phyloP scores from a whole-genome alignment of 2,329 filamentous ascomycete species.

The Apiospora rasikravindrae region DNA sequence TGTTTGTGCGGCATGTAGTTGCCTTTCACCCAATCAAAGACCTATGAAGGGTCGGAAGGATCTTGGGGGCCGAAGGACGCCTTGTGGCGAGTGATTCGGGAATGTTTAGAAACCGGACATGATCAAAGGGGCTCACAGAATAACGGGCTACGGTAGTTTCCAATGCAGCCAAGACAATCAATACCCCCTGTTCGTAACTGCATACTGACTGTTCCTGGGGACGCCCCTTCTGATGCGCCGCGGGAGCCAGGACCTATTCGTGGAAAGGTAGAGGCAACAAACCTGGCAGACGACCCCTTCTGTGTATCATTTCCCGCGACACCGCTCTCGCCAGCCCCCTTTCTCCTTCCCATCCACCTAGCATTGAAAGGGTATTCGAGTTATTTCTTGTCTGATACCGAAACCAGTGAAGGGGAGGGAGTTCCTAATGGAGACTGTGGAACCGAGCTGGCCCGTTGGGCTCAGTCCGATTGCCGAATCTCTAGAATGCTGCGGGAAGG shows the following conservation, averaged over 20 bases:
- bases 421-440: constrained; percentile 12
- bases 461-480: constrained; percentile 37
- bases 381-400: neutral
- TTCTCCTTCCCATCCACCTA: neutral
- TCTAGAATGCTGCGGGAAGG: constrained; percentile 32
- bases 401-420: neutral
- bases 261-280: neutral
- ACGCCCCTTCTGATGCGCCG: neutral
- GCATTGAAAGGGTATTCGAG: neutral
- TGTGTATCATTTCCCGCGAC: constrained; percentile 6
- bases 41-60: neutral
- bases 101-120: neutral
- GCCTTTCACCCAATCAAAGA: neutral
- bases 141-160: neutral
- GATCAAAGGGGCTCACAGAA: neutral
- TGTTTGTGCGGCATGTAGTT: neutral
- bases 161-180: neutral
- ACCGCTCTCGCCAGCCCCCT: neutral
- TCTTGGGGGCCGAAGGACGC: neutral
- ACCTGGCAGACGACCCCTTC: constrained; percentile 1
- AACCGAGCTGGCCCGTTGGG: constrained; percentile 25
- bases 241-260: neutral
- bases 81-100: neutral
- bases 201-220: neutral
- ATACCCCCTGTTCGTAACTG: neutral